A percentile compares a stretch with the other conserved stretches of the same genome.
Conservation (phyloP, 2,329 filamentous ascomycete species). For the Talaromyces islandicus region DNA sequence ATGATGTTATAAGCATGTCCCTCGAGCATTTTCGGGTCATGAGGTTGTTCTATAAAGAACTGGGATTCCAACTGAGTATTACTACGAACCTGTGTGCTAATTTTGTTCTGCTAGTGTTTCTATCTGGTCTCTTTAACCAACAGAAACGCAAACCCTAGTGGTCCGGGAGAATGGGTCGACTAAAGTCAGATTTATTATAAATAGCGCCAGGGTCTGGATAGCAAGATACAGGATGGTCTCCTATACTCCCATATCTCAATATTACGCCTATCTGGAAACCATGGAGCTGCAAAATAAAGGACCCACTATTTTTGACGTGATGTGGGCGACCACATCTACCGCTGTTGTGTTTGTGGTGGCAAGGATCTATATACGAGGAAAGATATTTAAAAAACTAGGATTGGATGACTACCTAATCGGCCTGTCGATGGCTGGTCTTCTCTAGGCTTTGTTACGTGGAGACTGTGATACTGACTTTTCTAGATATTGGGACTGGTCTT, state of each 20-base stretch:
- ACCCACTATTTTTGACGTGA: conserved; percentile 25
- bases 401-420: conserved; percentile 3
- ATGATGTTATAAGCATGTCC: background rate
- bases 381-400: background rate
- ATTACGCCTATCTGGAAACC: conserved; percentile 9
- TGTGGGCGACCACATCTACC: conserved; percentile 26
- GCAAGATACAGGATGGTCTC: background rate
- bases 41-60: too few relatives aligned
- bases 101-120: background rate
- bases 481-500: background rate
- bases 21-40: too few relatives aligned
- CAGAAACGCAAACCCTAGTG: background rate
- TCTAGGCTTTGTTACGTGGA: background rate
- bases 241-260: conserved; percentile 7
- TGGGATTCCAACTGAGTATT: background rate
- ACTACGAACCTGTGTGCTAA: background rate
- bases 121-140: background rate
- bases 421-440: background rate
- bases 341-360: conserved; percentile 9
- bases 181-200: background rate
- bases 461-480: background rate
- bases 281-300: conserved; percentile 25
- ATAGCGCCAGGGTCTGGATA: background rate
- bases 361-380: background rate
- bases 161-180: background rate